These are phyloP conservation scores for Leccinellum luteum DNA, from an alignment of 768 basidiomycete genomes.

Conservation along the genomic window DNA sequence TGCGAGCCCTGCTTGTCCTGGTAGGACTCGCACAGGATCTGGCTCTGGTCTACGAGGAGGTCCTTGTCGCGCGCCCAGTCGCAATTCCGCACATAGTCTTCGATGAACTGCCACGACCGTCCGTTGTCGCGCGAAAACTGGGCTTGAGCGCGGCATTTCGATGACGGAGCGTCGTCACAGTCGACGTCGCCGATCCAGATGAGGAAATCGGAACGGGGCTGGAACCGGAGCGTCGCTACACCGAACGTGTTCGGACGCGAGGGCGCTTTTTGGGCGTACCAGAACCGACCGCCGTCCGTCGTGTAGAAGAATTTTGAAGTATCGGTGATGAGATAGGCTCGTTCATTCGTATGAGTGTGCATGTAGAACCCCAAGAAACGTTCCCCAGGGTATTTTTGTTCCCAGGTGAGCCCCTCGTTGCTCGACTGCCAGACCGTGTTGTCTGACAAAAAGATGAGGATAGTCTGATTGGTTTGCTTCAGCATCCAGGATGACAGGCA, in stretches of 20 bases:
- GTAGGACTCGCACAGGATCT: conserved; percentile 93
- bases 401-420: conserved; percentile 95
- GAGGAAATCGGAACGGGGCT: conserved; percentile 77
- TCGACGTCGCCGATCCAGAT: conserved; percentile 85
- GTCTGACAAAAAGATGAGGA: conserved; percentile 79
- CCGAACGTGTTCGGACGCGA: conserved; percentile 77
- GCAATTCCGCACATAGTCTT: conserved; percentile 87
- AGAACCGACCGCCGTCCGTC: conserved; percentile 73
- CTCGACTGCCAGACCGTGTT: conserved; percentile 87
- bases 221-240: conserved; percentile 79
- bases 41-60: conserved; percentile 75
- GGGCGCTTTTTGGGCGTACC: conserved; percentile 57
- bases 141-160: conserved; percentile 71
- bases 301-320: conserved; percentile 68
- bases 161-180: conserved; percentile 45
- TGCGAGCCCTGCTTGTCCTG: conserved; percentile 80
- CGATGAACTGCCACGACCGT: conserved; percentile 68
- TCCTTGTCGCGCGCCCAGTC: conserved; percentile 85
- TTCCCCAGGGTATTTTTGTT: conserved; percentile 54
- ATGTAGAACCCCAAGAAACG: conserved; percentile 84
- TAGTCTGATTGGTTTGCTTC: conserved; percentile 46
- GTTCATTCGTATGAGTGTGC: conserved; percentile 73
- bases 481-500: neutral
- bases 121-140: conserved; percentile 79
- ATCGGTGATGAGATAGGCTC: conserved; percentile 88